Percentiles rank a stretch among this genome's conserved stretches.
Evolutionary conservation across 2,329 filamentous ascomycete species (phyloP).

Genomic region (Aspergillus sp.): DNA sequence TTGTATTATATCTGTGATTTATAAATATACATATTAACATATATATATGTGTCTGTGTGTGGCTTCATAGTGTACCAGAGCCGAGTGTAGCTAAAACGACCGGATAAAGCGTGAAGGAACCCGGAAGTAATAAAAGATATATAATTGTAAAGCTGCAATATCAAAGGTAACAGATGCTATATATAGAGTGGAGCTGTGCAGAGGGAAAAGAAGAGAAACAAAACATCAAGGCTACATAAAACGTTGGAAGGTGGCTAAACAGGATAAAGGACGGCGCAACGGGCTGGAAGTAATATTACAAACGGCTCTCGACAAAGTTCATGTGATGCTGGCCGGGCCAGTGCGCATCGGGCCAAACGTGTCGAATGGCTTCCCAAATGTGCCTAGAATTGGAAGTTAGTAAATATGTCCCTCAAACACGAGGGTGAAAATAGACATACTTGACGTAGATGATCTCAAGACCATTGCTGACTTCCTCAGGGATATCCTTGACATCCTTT

Average conservation of each 20-base stretch:
- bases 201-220: neutral
- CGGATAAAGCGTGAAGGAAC: no score
- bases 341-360: slow-evolving; percentile 86
- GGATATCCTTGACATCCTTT: slow-evolving; percentile 90
- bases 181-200: neutral
- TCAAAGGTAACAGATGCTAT: neutral
- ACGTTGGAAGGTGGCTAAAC: neutral
- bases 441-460: slow-evolving; percentile 86
- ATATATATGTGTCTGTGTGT: neutral
- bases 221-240: neutral
- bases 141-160: neutral
- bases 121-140: neutral
- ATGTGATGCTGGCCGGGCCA: slow-evolving; percentile 75
- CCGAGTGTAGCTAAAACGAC: neutral
- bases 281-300: slow-evolving; percentile 50
- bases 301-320: slow-evolving; percentile 72
- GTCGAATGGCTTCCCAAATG: slow-evolving; percentile 89
- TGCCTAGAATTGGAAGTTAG: slow-evolving; percentile 55
- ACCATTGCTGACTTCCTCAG: slow-evolving; percentile 82
- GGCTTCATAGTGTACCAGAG: neutral
- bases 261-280: neutral
- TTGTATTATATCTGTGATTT: slow-evolving; percentile 5
- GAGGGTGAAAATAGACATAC: slow-evolving; percentile 53
- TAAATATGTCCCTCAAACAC: neutral
- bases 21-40: slow-evolving; percentile 8